Evolutionary conservation across 306 rosid genomes (phyloP).

Genomic region (Casuarina cunninghamiana): DNA sequence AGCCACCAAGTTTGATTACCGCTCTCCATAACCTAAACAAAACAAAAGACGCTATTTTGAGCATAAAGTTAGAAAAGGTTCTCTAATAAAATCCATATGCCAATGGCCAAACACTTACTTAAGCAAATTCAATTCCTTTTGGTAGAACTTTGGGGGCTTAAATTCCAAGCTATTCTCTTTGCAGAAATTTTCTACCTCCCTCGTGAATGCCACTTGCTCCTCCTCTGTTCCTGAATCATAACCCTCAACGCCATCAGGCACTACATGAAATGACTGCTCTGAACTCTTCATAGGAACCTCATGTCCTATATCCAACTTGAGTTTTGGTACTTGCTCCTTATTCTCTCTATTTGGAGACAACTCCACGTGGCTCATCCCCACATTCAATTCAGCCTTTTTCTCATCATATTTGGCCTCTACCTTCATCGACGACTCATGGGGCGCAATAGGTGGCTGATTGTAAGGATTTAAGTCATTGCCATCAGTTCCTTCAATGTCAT

Average conservation of each 20-base stretch:
- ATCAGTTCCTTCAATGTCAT: not conserved
- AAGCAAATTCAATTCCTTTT: constrained; percentile 89
- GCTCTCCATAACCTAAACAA: constrained; percentile 85
- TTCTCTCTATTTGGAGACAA: constrained; percentile 10
- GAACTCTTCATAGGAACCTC: constrained; percentile 25
- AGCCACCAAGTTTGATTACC: constrained; percentile 94
- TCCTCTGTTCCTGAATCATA: constrained; percentile 91
- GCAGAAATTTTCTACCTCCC: constrained; percentile 79
- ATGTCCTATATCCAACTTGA: constrained; percentile 26
- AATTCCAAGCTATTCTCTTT: constrained; percentile 90
- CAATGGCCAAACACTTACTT: constrained; percentile 57
- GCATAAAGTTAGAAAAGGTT: constrained; percentile 23
- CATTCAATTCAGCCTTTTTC: constrained; percentile 15
- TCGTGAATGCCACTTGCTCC: constrained; percentile 84
- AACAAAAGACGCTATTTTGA: constrained; percentile 26
- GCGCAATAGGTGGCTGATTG: not conserved
- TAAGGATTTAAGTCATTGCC: not conserved
- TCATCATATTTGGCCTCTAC: constrained; percentile 4
- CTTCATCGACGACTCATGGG: constrained; percentile 10
- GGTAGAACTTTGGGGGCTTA: constrained; percentile 94
- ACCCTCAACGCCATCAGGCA: constrained; percentile 56
- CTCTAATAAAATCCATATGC: constrained; percentile 1
- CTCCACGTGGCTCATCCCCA: constrained; percentile 23
- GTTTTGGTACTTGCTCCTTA: constrained; percentile 11
- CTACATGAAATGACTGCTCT: constrained; percentile 51